Percentiles rank a stretch among this genome's conserved stretches.
phyloP scores from a whole-genome alignment of 345 rosid genomes.

The Camelina hispida region DNA sequence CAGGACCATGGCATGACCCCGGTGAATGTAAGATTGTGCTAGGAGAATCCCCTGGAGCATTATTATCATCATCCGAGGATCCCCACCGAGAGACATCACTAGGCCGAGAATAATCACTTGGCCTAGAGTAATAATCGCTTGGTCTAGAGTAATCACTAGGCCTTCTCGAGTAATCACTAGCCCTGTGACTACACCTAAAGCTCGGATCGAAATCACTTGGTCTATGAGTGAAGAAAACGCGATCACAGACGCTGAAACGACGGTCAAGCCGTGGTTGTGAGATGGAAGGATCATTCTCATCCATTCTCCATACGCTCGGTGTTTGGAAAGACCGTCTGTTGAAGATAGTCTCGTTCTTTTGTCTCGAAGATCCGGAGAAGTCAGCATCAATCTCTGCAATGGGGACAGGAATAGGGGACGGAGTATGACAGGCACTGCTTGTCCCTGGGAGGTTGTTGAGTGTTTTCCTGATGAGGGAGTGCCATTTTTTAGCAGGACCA shows the following conservation, averaged over 20 bases:
- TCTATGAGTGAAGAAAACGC: slow-evolving; percentile 81
- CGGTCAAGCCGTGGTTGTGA: slow-evolving; percentile 77
- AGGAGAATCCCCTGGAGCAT: slow-evolving; percentile 87
- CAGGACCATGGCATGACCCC: slow-evolving; percentile 55
- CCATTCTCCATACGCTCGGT: slow-evolving; percentile 80
- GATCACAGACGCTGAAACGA: slow-evolving; percentile 91
- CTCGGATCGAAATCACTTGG: slow-evolving; percentile 75
- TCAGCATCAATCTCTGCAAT: slow-evolving; percentile 91
- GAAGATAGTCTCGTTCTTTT: slow-evolving; percentile 77
- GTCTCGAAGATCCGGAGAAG: slow-evolving; percentile 91
- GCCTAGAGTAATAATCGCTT: slow-evolving; percentile 62
- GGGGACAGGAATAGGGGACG: slow-evolving; percentile 92
- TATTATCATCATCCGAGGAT: slow-evolving; percentile 92
- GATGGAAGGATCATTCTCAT: slow-evolving; percentile 74
- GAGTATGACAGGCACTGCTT: slow-evolving; percentile 62
- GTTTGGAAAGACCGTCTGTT: slow-evolving; percentile 95
- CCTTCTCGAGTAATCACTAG: slow-evolving; percentile 66
- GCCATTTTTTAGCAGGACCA: slow-evolving; percentile 98
- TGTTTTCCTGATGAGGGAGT: slow-evolving; percentile 75
- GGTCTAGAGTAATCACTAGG: slow-evolving; percentile 47
- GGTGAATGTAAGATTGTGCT: slow-evolving; percentile 82
- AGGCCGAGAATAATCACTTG: slow-evolving; percentile 85
- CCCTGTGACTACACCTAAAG: slow-evolving; percentile 55
- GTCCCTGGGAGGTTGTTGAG: slow-evolving; percentile 82
- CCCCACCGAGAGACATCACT: slow-evolving; percentile 95